phyloP scores from a whole-genome alignment of 495 filamentous ascomycete species.

The Hypoxylon intermedium region DNA sequence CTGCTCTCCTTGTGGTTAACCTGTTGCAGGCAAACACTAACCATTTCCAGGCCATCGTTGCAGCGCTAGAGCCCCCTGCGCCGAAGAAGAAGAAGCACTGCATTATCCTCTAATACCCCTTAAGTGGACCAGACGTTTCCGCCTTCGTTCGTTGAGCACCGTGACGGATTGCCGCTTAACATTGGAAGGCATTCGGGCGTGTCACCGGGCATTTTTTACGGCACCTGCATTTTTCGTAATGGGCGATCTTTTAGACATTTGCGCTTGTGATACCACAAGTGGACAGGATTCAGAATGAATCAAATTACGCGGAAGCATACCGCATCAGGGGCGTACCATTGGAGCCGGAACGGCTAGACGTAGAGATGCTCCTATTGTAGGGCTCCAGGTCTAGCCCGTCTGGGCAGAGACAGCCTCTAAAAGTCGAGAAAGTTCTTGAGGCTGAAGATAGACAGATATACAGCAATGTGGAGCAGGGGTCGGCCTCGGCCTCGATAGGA shows the following conservation, averaged over 20 bases:
- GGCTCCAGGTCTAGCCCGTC: slow-evolving; percentile 24
- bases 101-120: slow-evolving; percentile 54
- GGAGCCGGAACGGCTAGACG: slow-evolving; percentile 9
- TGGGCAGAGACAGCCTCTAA: slow-evolving; percentile 16
- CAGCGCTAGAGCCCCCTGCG: slow-evolving; percentile 82
- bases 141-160: slow-evolving; percentile 17
- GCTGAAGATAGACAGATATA: slow-evolving; percentile 18
- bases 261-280: slow-evolving; percentile 37
- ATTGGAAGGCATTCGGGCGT: slow-evolving; percentile 29
- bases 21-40: slow-evolving; percentile 18
- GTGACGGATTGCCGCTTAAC: slow-evolving; percentile 6
- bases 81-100: slow-evolving; percentile 69
- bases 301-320: slow-evolving; percentile 33
- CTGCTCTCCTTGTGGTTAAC: slow-evolving; percentile 9
- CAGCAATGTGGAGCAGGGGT: slow-evolving; percentile 14
- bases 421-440: slow-evolving; percentile 32
- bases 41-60: slow-evolving; percentile 77
- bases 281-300: slow-evolving; percentile 41
- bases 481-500: slow-evolving; percentile 12
- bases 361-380: slow-evolving; percentile 27
- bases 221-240: slow-evolving; percentile 40
- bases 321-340: slow-evolving; percentile 29
- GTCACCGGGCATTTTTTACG: slow-evolving; percentile 24
- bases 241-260: slow-evolving; percentile 40
- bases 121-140: neutral